Percentiles rank a stretch among this genome's conserved stretches.
These are phyloP conservation scores for Brassica incana DNA, from an alignment of 345 rosid species.

Conservation along the genomic window DNA sequence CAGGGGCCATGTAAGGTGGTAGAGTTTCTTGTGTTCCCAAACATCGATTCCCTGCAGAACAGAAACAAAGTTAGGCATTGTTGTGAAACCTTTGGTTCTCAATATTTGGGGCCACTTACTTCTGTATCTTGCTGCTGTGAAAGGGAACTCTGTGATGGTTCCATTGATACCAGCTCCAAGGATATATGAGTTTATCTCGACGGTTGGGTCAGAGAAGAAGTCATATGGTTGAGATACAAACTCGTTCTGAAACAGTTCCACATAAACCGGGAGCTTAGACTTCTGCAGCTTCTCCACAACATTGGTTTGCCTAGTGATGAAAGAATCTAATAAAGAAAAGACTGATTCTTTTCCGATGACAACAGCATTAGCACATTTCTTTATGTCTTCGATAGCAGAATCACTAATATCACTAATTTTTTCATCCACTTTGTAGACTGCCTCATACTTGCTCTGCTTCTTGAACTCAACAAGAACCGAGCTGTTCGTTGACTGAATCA, in stretches of 20 bases:
- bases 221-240: constrained; percentile 80
- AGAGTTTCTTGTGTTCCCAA: constrained; percentile 13
- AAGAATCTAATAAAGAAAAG: constrained; percentile 21
- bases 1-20: constrained; percentile 52
- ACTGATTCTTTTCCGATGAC: constrained; percentile 55
- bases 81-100: neutral
- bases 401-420: constrained; percentile 47
- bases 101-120: constrained; percentile 49
- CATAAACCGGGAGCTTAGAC: constrained; percentile 57
- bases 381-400: constrained; percentile 50
- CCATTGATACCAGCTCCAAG: neutral
- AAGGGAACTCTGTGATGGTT: neutral
- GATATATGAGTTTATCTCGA: constrained; percentile 15
- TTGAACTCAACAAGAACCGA: constrained; percentile 62
- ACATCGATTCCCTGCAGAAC: constrained; percentile 59
- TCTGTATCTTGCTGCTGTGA: constrained; percentile 54
- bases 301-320: constrained; percentile 41
- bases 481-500: constrained; percentile 74
- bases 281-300: constrained; percentile 48
- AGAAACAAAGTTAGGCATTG: neutral
- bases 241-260: constrained; percentile 65
- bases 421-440: constrained; percentile 63
- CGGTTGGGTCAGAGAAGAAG: constrained; percentile 71
- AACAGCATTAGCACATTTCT: constrained; percentile 60
- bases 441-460: constrained; percentile 44